Evolutionary conservation across 768 basidiomycete species (phyloP), one percentile per base, ranked within the genome.

Genomic region (Amanita jacksonii): DNA sequence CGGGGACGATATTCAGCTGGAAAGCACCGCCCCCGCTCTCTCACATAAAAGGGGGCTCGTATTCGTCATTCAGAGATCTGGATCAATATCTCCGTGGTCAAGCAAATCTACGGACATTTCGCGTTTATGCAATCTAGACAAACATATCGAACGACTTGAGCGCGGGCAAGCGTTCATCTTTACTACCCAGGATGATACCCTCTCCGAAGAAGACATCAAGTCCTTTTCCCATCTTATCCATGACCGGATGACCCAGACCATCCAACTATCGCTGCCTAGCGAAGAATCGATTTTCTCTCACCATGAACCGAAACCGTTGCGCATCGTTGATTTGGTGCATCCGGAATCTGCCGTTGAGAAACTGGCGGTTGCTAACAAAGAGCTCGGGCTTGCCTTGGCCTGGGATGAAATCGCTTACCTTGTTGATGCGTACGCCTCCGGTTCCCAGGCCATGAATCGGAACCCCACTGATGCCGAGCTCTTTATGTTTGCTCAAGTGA

Each of bases 401-500:
- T 54, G 74, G 0, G 85, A 91, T 44, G 96, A 99, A 60, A 87
- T 98, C 49, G 77, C 83, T 54, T 99, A 97, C 62, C 79, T 98
- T 50, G 74, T 96, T 51, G 72, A 85, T 42, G 91, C 87, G 8
- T 99, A 91, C 62, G 71, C 87, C 20, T 70, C 82, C n/a, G 83
- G 85, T 4, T 46, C 67, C 4, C 57, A 69, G 9, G 72, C 85
- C 1, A 77, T 85, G 61, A 70, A 71, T 38, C 79, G 93, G 27
- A 83, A 90, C 57, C 96, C 94, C 6, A 96, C 88, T 30, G 96
- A 98, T 58, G 93, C 94, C 3, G 96, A 99, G 60, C 72, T 99
- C 6, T 99, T 99, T 76, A 99, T 98, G 96, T 99, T 98, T 62
- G 94, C 96, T 3, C 96, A 99, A 58, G 94, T 99, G 60, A 99